Evolutionary conservation across 257 asterid genomes (phyloP), one percentile per base, ranked within the genome.

Genomic region (Voacanga thouarsii): DNA sequence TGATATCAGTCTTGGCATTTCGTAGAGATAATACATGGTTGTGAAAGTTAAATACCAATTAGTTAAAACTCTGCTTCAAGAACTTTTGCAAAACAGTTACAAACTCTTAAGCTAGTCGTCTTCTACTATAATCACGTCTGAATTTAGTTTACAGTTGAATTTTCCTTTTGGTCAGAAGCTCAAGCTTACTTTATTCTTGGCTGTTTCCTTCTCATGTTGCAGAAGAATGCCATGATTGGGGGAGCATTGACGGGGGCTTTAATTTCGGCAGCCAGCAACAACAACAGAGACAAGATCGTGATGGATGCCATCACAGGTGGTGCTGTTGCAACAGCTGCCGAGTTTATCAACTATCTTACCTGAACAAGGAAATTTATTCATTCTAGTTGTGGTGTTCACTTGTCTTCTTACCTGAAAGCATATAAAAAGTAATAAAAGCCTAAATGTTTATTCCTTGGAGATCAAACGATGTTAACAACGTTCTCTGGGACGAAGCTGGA

Each of bases 301-400:
- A 64, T 81, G 82, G 92, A 89, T 82, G 94, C 96, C 79, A 92
- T 94, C 24, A 61, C 90, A 72, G 97, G 92, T 71, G 92, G 94
- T 76, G 98, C 97, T 1, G 75, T 90, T 75, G 97, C 98, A 41
- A 90, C 97, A 78, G 97, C 98, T 78, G 87, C 92, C 4, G 96
- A 85, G 83, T 85, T 91, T 84, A 83, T 91, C 84, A 86, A 77
- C 43, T 77, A 84, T 77, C 85, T 90, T 56, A 87, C 88, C 28
- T 92, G 85, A 88, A 71, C 47, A 16, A 75, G 39, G 24, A 61
- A 41, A 73, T 44, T 30, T 28, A 45, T 12, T 15, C 76, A 18
- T 68, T 51, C 23, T 12, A 39, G 6, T 77, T 28, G 10, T 19
- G 61, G 3, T 51, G 37, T 65, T 12, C 23, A 1, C 57, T 9